Evolutionary conservation across 2,329 filamentous ascomycete species (phyloP).

Genomic region (Mycosphaerella arachidis): DNA sequence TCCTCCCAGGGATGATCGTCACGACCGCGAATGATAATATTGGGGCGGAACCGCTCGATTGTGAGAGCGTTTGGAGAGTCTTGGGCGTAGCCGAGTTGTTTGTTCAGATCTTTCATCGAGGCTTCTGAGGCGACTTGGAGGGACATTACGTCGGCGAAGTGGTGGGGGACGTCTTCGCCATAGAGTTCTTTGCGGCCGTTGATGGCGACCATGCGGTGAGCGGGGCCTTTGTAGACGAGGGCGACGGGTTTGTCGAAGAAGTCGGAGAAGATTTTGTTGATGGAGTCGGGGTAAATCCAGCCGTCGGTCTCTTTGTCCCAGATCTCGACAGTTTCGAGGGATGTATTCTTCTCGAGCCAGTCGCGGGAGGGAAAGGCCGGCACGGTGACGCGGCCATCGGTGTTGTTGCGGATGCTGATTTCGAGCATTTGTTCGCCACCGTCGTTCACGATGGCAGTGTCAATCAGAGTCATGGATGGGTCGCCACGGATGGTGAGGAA

Average conservation of each 20-base stretch:
- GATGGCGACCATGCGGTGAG: slow-evolving; percentile 50
- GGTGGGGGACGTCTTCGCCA: slow-evolving; percentile 42
- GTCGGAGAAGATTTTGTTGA: slow-evolving; percentile 52
- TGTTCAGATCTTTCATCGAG: slow-evolving; percentile 56
- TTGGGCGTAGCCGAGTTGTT: slow-evolving; percentile 41
- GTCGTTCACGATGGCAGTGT: slow-evolving; percentile 47
- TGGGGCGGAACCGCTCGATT: slow-evolving; percentile 61
- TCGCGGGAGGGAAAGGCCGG: slow-evolving; percentile 51
- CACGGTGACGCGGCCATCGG: slow-evolving; percentile 44
- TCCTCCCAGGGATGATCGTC: slow-evolving; percentile 53
- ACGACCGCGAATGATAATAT: slow-evolving; percentile 56
- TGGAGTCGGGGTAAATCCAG: slow-evolving; percentile 48
- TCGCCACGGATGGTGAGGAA: slow-evolving; percentile 61
- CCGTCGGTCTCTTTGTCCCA: slow-evolving; percentile 58
- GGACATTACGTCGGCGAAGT: slow-evolving; percentile 59
- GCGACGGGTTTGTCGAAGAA: slow-evolving; percentile 55
- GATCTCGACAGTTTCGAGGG: slow-evolving; percentile 49
- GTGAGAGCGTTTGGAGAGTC: slow-evolving; percentile 45
- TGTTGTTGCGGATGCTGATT: slow-evolving; percentile 46
- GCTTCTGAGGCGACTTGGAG: slow-evolving; percentile 53
- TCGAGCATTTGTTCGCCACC: slow-evolving; percentile 38
- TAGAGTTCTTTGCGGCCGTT: slow-evolving; percentile 53
- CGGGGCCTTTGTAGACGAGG: slow-evolving; percentile 60
- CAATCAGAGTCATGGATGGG: slow-evolving; percentile 59
- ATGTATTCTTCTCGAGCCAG: slow-evolving; percentile 54